Evolutionary conservation across 2,329 filamentous ascomycete species (phyloP).

Genomic region (Apiospora phragmitis): DNA sequence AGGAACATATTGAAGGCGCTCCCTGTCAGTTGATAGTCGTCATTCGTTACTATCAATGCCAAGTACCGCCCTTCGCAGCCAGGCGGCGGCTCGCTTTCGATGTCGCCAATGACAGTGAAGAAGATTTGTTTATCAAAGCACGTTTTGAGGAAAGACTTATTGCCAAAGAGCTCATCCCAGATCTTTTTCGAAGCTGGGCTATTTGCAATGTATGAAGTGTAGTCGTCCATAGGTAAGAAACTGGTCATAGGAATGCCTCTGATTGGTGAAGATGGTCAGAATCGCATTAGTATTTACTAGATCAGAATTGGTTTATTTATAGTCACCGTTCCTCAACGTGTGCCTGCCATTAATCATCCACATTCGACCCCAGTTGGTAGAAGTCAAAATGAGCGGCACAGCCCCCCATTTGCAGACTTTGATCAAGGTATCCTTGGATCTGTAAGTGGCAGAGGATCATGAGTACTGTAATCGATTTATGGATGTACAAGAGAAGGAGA

Average conservation of each 20-base stretch:
- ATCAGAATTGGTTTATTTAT: background rate
- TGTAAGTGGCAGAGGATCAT: too few relatives aligned
- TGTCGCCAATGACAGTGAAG: background rate
- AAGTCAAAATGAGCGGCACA: too few relatives aligned
- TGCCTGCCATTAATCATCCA: background rate
- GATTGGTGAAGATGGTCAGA: background rate
- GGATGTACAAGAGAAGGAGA: too few relatives aligned
- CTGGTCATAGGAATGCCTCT: background rate
- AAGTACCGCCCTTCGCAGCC: background rate
- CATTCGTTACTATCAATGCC: background rate
- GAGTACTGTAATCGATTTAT: too few relatives aligned
- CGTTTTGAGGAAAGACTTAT: background rate
- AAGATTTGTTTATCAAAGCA: background rate
- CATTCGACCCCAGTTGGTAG: too few relatives aligned
- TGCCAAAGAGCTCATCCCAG: background rate
- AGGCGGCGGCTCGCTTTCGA: background rate
- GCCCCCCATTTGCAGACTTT: too few relatives aligned
- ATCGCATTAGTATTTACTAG: background rate
- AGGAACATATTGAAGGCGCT: background rate
- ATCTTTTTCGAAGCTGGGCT: background rate
- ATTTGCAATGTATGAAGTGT: background rate
- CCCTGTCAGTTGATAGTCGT: background rate
- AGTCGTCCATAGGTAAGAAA: background rate
- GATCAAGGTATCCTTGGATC: too few relatives aligned
- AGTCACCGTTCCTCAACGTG: background rate